Evolutionary conservation across 2,329 filamentous ascomycete species (phyloP), one percentile per base, ranked within the genome.

Genomic region (Chalara sp.): DNA sequence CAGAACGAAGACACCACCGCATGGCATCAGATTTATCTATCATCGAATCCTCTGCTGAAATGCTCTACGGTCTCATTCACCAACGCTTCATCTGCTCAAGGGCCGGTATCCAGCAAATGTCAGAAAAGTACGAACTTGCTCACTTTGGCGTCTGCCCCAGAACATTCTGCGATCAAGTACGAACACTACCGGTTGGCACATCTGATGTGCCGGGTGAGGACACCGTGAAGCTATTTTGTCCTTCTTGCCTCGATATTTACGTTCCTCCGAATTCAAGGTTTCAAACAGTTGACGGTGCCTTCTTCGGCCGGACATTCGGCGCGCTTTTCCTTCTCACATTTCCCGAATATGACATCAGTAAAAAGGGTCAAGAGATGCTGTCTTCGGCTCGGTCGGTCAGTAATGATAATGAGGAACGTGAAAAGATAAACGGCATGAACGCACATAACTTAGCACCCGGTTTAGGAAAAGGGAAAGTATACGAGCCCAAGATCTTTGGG

Each of bases 291-390:
- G 93, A 99, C 61, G 93, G 93, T 48, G 93, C 93, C 44, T 99
- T 97, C 74, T 99, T 99, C 65, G 93, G 93, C 45, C 92, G 93
- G 49, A 99, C 93, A 0, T 99, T 99, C 68, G 91, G 91, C 55
- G 90, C 90, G 44, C 82, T 99, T 53, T 99, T 99, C 74, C 89
- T 99, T 67, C 92, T 99, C 76, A 99, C 92, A 39, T 99, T 97
- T 69, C 92, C 93, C 35, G 93, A 99, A 66, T 87, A 96, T 65
- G 90, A 96, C 61, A 82, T 97, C 53, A 84, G 84, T 32, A 84
- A 86, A 63, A 82, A 83, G 60, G 84, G 84, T 51, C 72, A 76
- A 49, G 79, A 85, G 46, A 72, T 78, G n/a, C 70, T 86, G 12
- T 68, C 53, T 58, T 39, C 67, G 67, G 31, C 56, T 56, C 61